phyloP scores from a whole-genome alignment of 257 asterid genomes.

The Plectranthus barbatus region DNA sequence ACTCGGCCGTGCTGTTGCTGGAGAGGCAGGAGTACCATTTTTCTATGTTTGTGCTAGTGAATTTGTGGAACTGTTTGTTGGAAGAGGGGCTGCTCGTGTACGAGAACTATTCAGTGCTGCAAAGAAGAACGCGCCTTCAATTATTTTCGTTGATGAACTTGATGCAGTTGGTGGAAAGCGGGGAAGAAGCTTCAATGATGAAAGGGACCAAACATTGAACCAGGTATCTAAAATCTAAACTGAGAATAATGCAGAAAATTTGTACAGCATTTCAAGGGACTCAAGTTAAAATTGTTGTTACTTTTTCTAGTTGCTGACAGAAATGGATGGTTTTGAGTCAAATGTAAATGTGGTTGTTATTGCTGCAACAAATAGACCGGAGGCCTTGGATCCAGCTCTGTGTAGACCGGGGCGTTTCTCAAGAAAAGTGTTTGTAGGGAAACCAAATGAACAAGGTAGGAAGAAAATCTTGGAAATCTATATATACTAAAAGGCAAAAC shows the following conservation, averaged over 20 bases:
- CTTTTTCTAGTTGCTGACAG: constrained; percentile 91
- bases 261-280: background rate
- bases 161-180: constrained; percentile 99
- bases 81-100: constrained; percentile 97
- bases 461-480: constrained; percentile 73
- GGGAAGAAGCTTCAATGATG: constrained; percentile 95
- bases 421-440: constrained; percentile 89
- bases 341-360: constrained; percentile 64
- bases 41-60: constrained; percentile 97
- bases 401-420: constrained; percentile 98
- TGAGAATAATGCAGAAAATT: background rate
- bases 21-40: constrained; percentile 95
- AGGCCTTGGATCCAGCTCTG: constrained; percentile 89
- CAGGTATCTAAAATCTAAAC: constrained; percentile 44
- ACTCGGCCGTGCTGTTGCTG: constrained; percentile 97
- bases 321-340: constrained; percentile 96
- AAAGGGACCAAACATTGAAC: constrained; percentile 92
- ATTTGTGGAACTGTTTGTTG: constrained; percentile 92
- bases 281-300: background rate
- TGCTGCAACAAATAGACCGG: constrained; percentile 97
- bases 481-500: too few species aligned
- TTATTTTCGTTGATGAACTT: constrained; percentile 88
- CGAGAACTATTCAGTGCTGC: constrained; percentile 86
- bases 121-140: constrained; percentile 86
- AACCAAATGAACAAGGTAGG: constrained; percentile 92